Evolutionary conservation across 2,329 filamentous ascomycete species (phyloP), one percentile per base, ranked within the genome.

Genomic region (Monosporascus sp.): DNA sequence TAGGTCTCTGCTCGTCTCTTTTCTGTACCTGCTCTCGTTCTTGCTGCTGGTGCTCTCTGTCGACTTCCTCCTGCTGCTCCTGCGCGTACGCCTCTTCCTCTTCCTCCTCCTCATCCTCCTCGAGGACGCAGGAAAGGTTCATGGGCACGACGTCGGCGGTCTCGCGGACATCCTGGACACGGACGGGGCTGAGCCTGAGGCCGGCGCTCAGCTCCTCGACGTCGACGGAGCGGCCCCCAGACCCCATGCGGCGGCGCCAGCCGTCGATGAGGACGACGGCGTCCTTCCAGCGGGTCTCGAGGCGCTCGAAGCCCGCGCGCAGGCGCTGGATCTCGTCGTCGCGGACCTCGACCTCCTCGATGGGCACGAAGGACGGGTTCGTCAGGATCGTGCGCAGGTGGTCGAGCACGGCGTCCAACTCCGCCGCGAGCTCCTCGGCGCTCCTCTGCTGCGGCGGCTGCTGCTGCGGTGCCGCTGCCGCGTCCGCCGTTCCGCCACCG

Each of bases 301-400:
- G 96, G 71, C 88, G 91, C 67, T 95, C 89, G 87, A 93, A 96
- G 17, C 92, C 90, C 51, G 88, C 83, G 51, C 90, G 84, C 47
- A 99, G 76, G 49, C 89, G 82, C 50, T 81, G 79, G 58, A 99
- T 97, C 68, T 97, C 92, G 54, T 95, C 88, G 58, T 99, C 93
- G 51, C 93, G 84, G n/a, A 91, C 74, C 65, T 95, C 86, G 2
- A 99, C 90, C 68, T 97, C 94, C 63, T 97, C 94, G 22, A 97
- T 83, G 0, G 93, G 89, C 15, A 97, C 94, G 68, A 97, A 99
- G 2, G 92, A 96, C 1, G 94, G 94, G 65, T 97, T 97, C 8
- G 91, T 97, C 45, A 99, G 77, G 38, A 99, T 82, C 2, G 81
- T 87, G 59, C 88, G 83, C 58, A 99, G 80, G 65, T 96, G 90